Evolutionary conservation across 2,329 filamentous ascomycete species (phyloP).

Genomic region (Phyllosticta paracitricarpa): DNA sequence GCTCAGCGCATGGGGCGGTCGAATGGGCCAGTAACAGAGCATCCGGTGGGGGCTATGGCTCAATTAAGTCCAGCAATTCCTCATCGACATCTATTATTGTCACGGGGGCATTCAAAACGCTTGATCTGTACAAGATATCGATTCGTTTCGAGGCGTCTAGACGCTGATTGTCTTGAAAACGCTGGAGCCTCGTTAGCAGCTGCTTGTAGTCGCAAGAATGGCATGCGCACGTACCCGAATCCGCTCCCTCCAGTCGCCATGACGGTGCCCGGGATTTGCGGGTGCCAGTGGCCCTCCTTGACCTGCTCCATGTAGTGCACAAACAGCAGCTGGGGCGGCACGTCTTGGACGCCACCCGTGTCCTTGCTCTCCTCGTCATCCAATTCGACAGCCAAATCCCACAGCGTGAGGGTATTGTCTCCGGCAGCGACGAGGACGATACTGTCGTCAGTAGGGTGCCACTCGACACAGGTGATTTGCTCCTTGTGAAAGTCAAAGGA

Average conservation of each 20-base stretch:
- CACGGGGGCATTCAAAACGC: neutral
- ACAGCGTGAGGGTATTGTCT: slow-evolving; percentile 88
- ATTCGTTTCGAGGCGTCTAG: slow-evolving; percentile 12
- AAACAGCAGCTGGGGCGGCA: slow-evolving; percentile 89
- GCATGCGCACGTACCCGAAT: slow-evolving; percentile 49
- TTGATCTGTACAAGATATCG: neutral
- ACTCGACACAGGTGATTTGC: slow-evolving; percentile 91
- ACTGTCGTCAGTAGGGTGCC: slow-evolving; percentile 95
- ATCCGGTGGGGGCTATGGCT: neutral
- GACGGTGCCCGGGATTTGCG: slow-evolving; percentile 81
- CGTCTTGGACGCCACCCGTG: slow-evolving; percentile 75
- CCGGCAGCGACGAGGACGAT: slow-evolving; percentile 86
- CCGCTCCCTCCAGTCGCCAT: slow-evolving; percentile 82
- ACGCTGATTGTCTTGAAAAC: slow-evolving; percentile 33
- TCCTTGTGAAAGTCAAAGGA: slow-evolving; percentile 93
- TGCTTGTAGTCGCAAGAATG: neutral
- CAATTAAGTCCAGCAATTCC: neutral
- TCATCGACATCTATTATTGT: neutral
- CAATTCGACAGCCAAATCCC: slow-evolving; percentile 93
- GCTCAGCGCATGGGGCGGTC: neutral
- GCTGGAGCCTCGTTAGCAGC: slow-evolving; percentile 17
- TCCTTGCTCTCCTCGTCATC: slow-evolving; percentile 95
- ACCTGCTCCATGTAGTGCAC: slow-evolving; percentile 93
- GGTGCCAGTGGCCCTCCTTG: slow-evolving; percentile 97
- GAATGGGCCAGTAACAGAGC: neutral